Evolutionary conservation across 257 asterid genomes (phyloP), one percentile per base, ranked within the genome.

Genomic region (Capsicum baccatum): DNA sequence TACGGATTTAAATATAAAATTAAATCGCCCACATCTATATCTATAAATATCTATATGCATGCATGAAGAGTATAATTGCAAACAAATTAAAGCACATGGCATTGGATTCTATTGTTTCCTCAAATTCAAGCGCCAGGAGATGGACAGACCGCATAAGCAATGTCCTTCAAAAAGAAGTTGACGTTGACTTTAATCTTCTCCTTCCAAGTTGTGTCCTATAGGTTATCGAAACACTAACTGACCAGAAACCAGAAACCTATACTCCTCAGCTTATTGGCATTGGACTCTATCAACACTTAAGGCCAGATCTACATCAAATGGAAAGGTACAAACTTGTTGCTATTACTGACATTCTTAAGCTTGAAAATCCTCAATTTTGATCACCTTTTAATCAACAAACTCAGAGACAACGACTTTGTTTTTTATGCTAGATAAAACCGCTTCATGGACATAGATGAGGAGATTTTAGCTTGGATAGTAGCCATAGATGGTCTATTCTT

Each of bases 211-310:
- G 86, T 12, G 89, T 92, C 3, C 91, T 88, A 6, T 81, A 68
- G 2, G 91, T 92, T n/a, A 92, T 93, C 1, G 81, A 66, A 68
- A 80, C 83, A 13, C 26, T 90, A 33, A 80, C 50, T 35, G 67
- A 63, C 21, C 83, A 86, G 0, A 87, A 90, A 50, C 91, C 89
- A 78, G 92, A 92, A 62, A 89, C 89, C 12, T 92, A 89, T 67
- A 16, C 84, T 14, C 95, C 93, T 58, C 92, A 85, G 50, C 63
- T 63, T n/a, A 21, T 90, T 1, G 90, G 91, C 8, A 79, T 92
- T 14, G 93, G 95, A 26, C 93, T 92, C 1, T 92, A 86, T 79
- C 95, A 90, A 74, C 93, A 89, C 59, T 62, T 89, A 2, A 74
- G 91, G 11, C 92, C 89, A 35, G 92, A 89, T 15, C 82, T 90